Base-by-base conservation (phyloP, 768 basidiomycete genomes). In the Tulasnella sp. region DNA sequence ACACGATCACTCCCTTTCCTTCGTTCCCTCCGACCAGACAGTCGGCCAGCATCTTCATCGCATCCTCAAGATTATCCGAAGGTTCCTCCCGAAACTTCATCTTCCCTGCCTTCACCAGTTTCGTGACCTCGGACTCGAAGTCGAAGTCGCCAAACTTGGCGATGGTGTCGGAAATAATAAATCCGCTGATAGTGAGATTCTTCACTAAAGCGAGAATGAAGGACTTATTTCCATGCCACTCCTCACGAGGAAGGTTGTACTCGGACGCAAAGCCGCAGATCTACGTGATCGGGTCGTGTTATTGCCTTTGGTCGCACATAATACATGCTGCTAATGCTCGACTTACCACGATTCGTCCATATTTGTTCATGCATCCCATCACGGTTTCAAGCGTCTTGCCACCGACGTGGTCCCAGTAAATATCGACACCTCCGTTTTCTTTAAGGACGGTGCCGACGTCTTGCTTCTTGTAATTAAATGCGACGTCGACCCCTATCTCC, bases 391-490 rank as follows among this genome's bases (percentile, higher is more conserved):
- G 81, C 1, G 81, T 81, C 51, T 79, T 77, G 1, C 82, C 82
- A 23, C 83, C 83, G 51, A 83, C 83, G 71, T 83, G 83, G 51
- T 84, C 83, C 78, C 80, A 84, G 80, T 83, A 89, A 84, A 90
- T 83, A 81, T 90, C 85, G 67, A 91, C 86, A 0, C 87, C 88
- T 1, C 91, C 91, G 80, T 92, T 87, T 78, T 86, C 86, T 79
- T 82, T 81, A 57, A 94, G 83, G 3, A 91, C 84, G 15, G 90
- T 88, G 0, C 81, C 81, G 0, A 88, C 89, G 70, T 85, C 84
- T 0, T 85, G 85, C 0, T 87, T 92, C 86, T 93, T 91, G 84
- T 91, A 93, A 83, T 93, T 92, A 85, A 92, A 92, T 0, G 87
- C 89, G 7, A 91, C 87, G 80, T 93, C 91, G 0, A 89, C 88